phyloP scores from a whole-genome alignment of 306 rosid genomes.

The Prinsepia uniflora region DNA sequence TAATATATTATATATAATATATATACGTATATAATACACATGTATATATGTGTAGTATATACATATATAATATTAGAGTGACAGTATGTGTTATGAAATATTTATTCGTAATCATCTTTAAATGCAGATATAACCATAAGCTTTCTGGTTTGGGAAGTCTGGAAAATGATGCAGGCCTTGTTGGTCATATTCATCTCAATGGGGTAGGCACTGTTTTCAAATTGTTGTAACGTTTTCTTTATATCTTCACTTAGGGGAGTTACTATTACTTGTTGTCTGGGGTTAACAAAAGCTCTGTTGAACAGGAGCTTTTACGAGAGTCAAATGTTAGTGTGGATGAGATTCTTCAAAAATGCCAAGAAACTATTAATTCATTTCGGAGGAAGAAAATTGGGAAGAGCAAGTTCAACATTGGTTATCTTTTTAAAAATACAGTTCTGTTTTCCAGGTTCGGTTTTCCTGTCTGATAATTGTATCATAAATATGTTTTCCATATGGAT shows the following conservation, averaged over 20 bases:
- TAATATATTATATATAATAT: no score
- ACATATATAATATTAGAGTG: neutral
- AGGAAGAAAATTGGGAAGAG: constrained; percentile 53
- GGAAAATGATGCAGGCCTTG: constrained; percentile 66
- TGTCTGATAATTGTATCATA: neutral
- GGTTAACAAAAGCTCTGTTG: constrained; percentile 27
- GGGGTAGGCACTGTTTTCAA: constrained; percentile 47
- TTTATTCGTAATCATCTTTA: constrained; percentile 2
- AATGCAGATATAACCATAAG: constrained; percentile 55
- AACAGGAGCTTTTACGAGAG: constrained; percentile 56
- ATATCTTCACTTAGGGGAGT: constrained; percentile 2
- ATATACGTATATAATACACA: no score
- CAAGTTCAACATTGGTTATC: constrained; percentile 45
- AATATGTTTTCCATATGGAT: constrained; percentile 3
- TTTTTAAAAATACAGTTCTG: constrained; percentile 43
- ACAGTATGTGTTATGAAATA: neutral
- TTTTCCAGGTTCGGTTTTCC: constrained; percentile 50
- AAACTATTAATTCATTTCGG: constrained; percentile 42
- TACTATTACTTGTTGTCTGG: constrained; percentile 14
- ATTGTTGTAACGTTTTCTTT: constrained; percentile 12
- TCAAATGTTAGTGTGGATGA: constrained; percentile 43
- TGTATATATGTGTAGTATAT: no score
- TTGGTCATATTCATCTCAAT: constrained; percentile 78
- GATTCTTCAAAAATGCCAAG: constrained; percentile 56
- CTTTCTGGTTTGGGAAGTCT: constrained; percentile 27